These are phyloP conservation scores for Gnomoniopsis smithogilvyi DNA, from an alignment of 2,329 filamentous ascomycete species.

Conservation along the genomic window DNA sequence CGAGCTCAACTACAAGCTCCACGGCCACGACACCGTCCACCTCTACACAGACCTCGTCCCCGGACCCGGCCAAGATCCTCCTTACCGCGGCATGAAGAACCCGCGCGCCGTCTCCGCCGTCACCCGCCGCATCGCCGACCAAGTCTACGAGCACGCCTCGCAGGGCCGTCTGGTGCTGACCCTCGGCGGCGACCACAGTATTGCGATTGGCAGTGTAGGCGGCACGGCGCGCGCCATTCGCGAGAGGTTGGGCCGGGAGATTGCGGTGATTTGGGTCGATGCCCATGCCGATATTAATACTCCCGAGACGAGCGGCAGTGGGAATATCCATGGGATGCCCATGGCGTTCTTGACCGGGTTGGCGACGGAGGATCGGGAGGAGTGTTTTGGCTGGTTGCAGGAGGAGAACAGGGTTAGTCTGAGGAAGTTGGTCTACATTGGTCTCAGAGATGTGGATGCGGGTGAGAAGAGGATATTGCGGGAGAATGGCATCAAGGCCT, in stretches of 20 bases:
- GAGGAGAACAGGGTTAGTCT: conserved; percentile 67
- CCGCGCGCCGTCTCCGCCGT: conserved; percentile 82
- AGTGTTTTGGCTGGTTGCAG: conserved; percentile 87
- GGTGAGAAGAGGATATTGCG: conserved; percentile 89
- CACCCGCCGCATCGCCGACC: conserved; percentile 72
- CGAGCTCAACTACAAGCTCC: conserved; percentile 84
- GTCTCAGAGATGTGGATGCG: conserved; percentile 86
- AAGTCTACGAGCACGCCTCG: conserved; percentile 84
- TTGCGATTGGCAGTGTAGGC: conserved; percentile 90
- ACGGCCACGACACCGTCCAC: conserved; percentile 81
- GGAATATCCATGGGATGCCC: conserved; percentile 98
- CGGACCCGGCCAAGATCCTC: conserved; percentile 57
- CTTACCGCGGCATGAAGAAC: conserved; percentile 92
- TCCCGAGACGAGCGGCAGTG: conserved; percentile 82
- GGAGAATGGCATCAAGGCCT: conserved; percentile 89
- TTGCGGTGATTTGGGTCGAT: conserved; percentile 98
- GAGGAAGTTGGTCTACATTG: conserved; percentile 95
- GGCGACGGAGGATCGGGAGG: conserved; percentile 69
- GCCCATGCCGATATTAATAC: conserved; percentile 98
- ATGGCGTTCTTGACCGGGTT: conserved; percentile 88
- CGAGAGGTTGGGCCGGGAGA: conserved; percentile 76
- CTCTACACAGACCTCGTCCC: conserved; percentile 75
- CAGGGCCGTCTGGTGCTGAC: conserved; percentile 87
- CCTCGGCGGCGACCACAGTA: conserved; percentile 92
- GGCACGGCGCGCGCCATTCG: conserved; percentile 83